Base-by-base conservation (phyloP, 129 eudicot genomes). In the Saussurea involucrata region DNA sequence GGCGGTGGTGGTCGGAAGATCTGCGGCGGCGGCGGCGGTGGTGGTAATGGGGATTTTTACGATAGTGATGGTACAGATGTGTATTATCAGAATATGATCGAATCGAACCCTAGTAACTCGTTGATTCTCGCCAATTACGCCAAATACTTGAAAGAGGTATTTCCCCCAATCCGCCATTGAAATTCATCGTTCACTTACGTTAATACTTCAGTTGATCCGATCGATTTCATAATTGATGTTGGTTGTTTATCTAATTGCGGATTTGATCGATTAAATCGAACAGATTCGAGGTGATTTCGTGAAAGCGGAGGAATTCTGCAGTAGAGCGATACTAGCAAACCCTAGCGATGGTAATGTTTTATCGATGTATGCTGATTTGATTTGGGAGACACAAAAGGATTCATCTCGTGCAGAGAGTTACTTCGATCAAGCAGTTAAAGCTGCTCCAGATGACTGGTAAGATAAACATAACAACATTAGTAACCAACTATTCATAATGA, bases 291-390 rank as follows among this genome's bases (percentile, higher is more conserved):
- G 83, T 72, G 93, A 92, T 68, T 20, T 42, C 5, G 83, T 66
- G 64, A 88, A 81, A 73, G 98, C 98, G 12, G 96, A 92, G 71
- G 98, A 88, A 79, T 92, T 81, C 22, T 92, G 92, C 55, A 92
- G 89, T 58, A 86, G 98, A 72, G 98, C 96, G 31, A 92, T 92
- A 71, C 76, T 92, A 22, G 93, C 90, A 8, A 83, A 78, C 72
- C 96, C 98, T 0, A 90, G 86, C 58, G 98, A 88, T 60, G 94
- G 92, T 5, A 91, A 85, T 70, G 74, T 88, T 69, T 81, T 92
- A 22, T 90, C 89, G 4, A 76, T 92, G 70, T 92, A 90, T 27
- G 98, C 88, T 18, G 90, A 88, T 53, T 55, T 92, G 40, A 85
- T 92, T 8, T 92, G 96, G 98, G 96, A 83, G 71, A 85, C 88